A percentile compares a stretch with the other conserved stretches of the same genome.
Conservation (phyloP, 768 basidiomycete species). For the Boletus sp. region DNA sequence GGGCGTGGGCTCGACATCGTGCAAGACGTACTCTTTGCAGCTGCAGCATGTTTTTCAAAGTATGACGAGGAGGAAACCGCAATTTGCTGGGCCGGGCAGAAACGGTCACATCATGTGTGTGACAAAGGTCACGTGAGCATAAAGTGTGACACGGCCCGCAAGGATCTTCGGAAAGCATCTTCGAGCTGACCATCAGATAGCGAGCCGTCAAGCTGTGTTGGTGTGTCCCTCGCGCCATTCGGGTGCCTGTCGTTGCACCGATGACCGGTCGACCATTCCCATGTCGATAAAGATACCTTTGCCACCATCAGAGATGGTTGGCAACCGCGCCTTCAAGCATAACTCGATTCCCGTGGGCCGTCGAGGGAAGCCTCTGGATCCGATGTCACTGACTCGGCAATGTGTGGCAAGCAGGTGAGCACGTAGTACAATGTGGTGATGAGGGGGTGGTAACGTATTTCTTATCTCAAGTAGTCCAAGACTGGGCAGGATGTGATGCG, state of each 20-base stretch:
- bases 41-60: slow-evolving; percentile 30
- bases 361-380: background rate
- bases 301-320: background rate
- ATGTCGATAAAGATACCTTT: background rate
- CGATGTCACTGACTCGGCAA: too few species aligned
- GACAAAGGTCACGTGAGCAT: slow-evolving; percentile 16
- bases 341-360: background rate
- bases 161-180: background rate
- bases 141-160: background rate
- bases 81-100: slow-evolving; percentile 22
- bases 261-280: background rate
- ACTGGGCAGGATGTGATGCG: background rate
- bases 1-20: background rate
- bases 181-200: background rate
- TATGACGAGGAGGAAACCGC: slow-evolving; percentile 8
- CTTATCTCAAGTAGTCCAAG: background rate
- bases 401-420: background rate
- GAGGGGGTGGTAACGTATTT: background rate
- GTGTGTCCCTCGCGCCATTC: background rate
- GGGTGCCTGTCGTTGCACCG: background rate
- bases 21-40: slow-evolving; percentile 33
- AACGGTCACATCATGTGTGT: slow-evolving; percentile 15
- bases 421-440: background rate
- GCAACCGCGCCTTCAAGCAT: too few species aligned
- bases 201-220: background rate